Evolutionary conservation across 495 filamentous ascomycete species (phyloP), one percentile per base, ranked within the genome.

Genomic region (Penicillium maclennaniae): DNA sequence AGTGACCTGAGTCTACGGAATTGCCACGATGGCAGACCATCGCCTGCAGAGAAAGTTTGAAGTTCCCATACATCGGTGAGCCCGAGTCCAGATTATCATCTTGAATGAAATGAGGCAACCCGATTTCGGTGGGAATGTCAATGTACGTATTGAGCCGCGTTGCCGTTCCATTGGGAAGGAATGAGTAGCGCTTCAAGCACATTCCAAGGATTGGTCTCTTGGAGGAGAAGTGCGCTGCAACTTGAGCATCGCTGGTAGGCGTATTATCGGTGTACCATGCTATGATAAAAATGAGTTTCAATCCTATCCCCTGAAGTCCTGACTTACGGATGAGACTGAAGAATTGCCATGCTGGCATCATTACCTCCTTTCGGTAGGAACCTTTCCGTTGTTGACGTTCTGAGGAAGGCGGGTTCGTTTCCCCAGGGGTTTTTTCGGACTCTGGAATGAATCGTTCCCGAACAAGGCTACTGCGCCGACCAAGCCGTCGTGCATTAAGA

Each of bases 261-360:
- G 84, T 79, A 68, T 88, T 88, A 60, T 90, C 84, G 55, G 82
- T 80, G 55, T 83, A 83, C 82, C 76, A 84, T 39, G 82, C 81
- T 83, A 48, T 39, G 17, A 16, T 55, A 12, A 37, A 15, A 28
- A 54, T 85, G 70, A 84, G 76, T 55, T 58, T 38, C 21, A 41
- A 17, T 26, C 9, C 15, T 19, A 26, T 6, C 44, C 17, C 34
- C 8, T 17, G 25, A n/a, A 17, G 12, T 39, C 6, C 19, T 27
- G 23, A 55, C 85, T 56, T 70, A 88, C 87, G 90, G 51, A 95
- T 91, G 37, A 96, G 70, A 62, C 84, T 88, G 69, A 96, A 97
- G 62, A 98, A 97, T 61, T 96, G 93, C 92, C 92, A 98, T 12
- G 93, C 93, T 12, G 92, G 93, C 79, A 98, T 95, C 65, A 92